These are phyloP conservation scores for Pichia sp. DNA, from an alignment of 1,139 yeast genomes.

Conservation along the genomic window DNA sequence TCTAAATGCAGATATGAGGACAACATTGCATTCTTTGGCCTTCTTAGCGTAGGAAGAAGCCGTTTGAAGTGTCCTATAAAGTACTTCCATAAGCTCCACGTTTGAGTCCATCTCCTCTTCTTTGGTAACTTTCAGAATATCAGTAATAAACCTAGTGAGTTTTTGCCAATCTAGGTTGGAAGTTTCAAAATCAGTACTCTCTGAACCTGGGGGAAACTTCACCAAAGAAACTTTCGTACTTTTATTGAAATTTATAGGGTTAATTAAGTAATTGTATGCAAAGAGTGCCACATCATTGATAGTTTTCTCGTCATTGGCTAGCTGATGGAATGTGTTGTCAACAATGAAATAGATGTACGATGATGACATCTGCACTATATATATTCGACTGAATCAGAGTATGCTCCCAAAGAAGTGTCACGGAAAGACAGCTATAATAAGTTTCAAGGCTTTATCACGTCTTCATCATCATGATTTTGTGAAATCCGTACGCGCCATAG, in stretches of 20 bases:
- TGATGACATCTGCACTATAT: constrained; percentile 2
- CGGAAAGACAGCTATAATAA: too few relatives aligned
- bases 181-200: too few relatives aligned
- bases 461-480: too few relatives aligned
- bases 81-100: neutral
- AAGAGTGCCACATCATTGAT: constrained; percentile 1
- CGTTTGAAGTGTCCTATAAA: constrained; percentile 3
- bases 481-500: too few relatives aligned
- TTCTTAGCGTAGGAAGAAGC: neutral
- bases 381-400: neutral
- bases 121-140: too few relatives aligned
- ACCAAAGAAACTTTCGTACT: constrained; percentile 7
- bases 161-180: too few relatives aligned
- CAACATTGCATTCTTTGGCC: constrained; percentile 3
- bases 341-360: constrained; percentile 6
- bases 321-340: constrained; percentile 1
- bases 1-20: constrained; percentile 6
- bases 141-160: too few relatives aligned
- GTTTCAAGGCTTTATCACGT: too few relatives aligned
- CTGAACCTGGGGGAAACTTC: constrained; percentile 1
- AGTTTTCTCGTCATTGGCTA: neutral
- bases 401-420: too few relatives aligned
- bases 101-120: too few relatives aligned
- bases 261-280: constrained; percentile 8
- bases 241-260: constrained; percentile 5